These are phyloP conservation scores for Chrysosporium queenslandicum DNA, from an alignment of 2,329 filamentous ascomycete species.

Conservation along the genomic window DNA sequence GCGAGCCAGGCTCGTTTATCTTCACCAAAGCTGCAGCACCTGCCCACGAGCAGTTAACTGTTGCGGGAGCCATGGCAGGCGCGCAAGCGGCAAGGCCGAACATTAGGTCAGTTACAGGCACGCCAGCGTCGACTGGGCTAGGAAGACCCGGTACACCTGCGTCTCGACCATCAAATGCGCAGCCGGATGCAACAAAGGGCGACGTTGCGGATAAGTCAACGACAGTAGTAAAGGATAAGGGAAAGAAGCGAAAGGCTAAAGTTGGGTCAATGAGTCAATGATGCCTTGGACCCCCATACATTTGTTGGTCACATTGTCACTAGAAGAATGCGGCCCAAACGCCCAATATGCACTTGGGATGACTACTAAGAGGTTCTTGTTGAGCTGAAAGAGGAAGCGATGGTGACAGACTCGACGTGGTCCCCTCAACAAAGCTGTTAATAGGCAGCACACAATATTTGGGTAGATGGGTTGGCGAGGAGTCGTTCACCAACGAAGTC, in stretches of 20 bases:
- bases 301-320: no score
- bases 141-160: slow-evolving; percentile 13
- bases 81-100: neutral
- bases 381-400: no score
- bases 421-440: no score
- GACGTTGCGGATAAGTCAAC: neutral
- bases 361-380: no score
- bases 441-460: no score
- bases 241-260: slow-evolving; percentile 30
- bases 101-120: slow-evolving; percentile 9
- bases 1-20: slow-evolving; percentile 54
- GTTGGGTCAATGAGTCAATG: slow-evolving; percentile 15
- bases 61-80: neutral
- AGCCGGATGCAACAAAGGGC: slow-evolving; percentile 1
- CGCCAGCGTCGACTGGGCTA: slow-evolving; percentile 11
- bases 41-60: neutral
- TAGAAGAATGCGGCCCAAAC: no score
- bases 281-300: neutral
- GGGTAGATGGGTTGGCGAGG: no score
- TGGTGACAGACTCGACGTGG: no score
- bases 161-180: slow-evolving; percentile 3
- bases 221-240: slow-evolving; percentile 23
- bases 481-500: no score
- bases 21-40: slow-evolving; percentile 34
- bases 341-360: no score